Evolutionary conservation across 495 filamentous ascomycete genomes (phyloP), one percentile per base, ranked within the genome.

Genomic region (Hyaloscypha hepaticicola): DNA sequence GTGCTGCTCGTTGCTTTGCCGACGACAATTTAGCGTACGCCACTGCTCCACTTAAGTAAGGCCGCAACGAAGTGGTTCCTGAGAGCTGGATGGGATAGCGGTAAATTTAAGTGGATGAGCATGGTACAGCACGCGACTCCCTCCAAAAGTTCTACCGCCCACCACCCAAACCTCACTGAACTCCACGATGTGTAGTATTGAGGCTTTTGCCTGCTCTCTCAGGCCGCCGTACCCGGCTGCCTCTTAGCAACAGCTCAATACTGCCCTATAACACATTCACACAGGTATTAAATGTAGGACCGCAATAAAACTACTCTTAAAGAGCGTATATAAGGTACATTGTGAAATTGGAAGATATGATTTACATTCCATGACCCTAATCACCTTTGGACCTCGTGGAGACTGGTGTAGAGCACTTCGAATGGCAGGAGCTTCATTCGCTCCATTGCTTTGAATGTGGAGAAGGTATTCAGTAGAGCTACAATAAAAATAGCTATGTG

Each of bases 181-280:
- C n/a, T n/a, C n/a, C n/a, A n/a, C n/a, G n/a, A n/a, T n/a, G n/a
- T n/a, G n/a, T n/a, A n/a, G n/a, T n/a, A n/a, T n/a, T n/a, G n/a
- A n/a, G n/a, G n/a, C n/a, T n/a, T n/a, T n/a, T n/a, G n/a, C n/a
- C n/a, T n/a, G n/a, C n/a, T n/a, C n/a, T 11, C 49, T 9, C 49
- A 52, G 49, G 24, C 9, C 24, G 2, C 11, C 1, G 34, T 38
- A 57, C 19, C 26, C 29, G 11, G n/a, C n/a, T n/a, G n/a, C n/a
- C n/a, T n/a, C n/a, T n/a, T n/a, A n/a, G n/a, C 24, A 83, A 80
- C 49, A 88, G 79, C 62, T 87, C 84, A 69, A 78, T 83, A 27
- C 85, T 80, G 72, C n/a, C n/a, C n/a, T 85, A 84, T 5, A 88
- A 77, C 48, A 84, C 85, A 66, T 86, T 85, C 72, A 86, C 83